phyloP scores from a whole-genome alignment of 345 rosid genomes.

The Cardamine resedifolia region DNA sequence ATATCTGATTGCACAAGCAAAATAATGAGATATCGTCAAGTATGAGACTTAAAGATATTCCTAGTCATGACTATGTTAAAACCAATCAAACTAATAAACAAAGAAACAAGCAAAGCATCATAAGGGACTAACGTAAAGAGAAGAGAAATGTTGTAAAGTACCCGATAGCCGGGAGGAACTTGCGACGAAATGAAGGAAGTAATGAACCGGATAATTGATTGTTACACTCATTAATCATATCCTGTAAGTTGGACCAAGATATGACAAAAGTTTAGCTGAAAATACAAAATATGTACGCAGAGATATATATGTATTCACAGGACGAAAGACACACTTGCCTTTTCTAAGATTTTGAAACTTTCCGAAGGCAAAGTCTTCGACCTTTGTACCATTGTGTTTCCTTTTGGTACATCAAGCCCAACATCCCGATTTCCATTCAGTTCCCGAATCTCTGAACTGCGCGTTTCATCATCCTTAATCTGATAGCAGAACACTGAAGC shows the following conservation, averaged over 20 bases:
- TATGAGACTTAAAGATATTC: background rate
- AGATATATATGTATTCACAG: too few species aligned
- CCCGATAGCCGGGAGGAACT: slow-evolving; percentile 21
- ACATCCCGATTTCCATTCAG: slow-evolving; percentile 32
- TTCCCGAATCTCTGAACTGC: slow-evolving; percentile 46
- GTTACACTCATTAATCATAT: slow-evolving; percentile 18
- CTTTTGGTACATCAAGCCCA: slow-evolving; percentile 38
- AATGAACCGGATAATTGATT: slow-evolving; percentile 1
- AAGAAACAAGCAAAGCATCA: background rate
- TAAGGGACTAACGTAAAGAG: background rate
- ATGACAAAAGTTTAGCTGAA: background rate
- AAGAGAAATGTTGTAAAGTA: slow-evolving; percentile 30
- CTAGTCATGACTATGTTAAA: background rate
- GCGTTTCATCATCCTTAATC: slow-evolving; percentile 58
- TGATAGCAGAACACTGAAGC: slow-evolving; percentile 41
- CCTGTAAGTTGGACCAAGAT: slow-evolving; percentile 14
- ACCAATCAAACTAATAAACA: background rate
- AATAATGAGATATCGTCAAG: slow-evolving; percentile 23
- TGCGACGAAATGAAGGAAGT: slow-evolving; percentile 15
- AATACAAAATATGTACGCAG: slow-evolving; percentile 7
- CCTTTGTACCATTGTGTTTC: slow-evolving; percentile 44
- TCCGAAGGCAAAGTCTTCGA: slow-evolving; percentile 51
- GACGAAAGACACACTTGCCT: slow-evolving; percentile 34
- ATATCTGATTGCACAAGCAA: slow-evolving; percentile 34
- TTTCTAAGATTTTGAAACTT: slow-evolving; percentile 42